phyloP scores from a whole-genome alignment of 257 asterid genomes.

The Fraxinus quadrangulata region DNA sequence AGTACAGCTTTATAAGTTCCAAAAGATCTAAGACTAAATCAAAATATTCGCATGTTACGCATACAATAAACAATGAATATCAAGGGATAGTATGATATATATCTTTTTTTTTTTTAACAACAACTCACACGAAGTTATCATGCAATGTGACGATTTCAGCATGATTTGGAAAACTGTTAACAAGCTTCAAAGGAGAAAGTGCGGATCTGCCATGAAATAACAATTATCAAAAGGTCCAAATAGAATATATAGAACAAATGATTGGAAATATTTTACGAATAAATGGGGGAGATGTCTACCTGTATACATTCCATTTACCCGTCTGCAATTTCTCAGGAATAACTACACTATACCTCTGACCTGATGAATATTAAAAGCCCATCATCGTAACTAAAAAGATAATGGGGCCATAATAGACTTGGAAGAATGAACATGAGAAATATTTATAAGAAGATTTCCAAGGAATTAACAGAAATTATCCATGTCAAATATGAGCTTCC shows the following conservation, averaged over 20 bases:
- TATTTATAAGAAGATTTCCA: constrained; percentile 1
- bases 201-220: constrained; percentile 59
- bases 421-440: neutral
- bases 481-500: neutral
- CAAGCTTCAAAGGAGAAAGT: constrained; percentile 77
- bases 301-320: constrained; percentile 96
- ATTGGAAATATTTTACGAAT: neutral
- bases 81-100: constrained; percentile 18
- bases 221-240: constrained; percentile 19
- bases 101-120: no score
- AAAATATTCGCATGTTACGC: constrained; percentile 12
- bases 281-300: constrained; percentile 47
- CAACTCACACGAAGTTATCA: constrained; percentile 80
- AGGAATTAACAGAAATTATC: neutral
- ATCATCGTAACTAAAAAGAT: constrained; percentile 20
- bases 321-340: constrained; percentile 93
- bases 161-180: constrained; percentile 66
- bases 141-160: constrained; percentile 88
- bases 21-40: neutral
- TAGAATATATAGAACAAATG: neutral
- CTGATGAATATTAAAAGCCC: constrained; percentile 44
- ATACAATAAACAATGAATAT: neutral
- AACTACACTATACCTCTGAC: constrained; percentile 72
- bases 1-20: neutral
- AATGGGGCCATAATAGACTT: neutral